phyloP scores from a whole-genome alignment of 495 filamentous ascomycete genomes.

The Rusavskia elegans region DNA sequence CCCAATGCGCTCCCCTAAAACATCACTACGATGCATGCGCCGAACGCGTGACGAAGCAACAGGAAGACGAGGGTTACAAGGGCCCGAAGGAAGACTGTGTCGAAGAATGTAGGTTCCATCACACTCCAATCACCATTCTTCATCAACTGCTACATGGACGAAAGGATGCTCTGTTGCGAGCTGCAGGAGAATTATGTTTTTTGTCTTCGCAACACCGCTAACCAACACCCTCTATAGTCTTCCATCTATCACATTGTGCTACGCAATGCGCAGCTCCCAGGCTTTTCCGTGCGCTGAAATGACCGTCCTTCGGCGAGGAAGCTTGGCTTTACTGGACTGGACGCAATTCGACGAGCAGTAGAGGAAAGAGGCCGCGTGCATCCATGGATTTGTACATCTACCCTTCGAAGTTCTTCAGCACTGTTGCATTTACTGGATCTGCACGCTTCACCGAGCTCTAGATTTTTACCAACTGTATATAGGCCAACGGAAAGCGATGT shows the following conservation, averaged over 20 bases:
- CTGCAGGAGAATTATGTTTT: constrained; percentile 5
- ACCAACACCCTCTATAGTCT: constrained; percentile 45
- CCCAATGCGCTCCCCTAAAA: constrained; percentile 72
- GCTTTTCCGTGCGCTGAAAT: constrained; percentile 83
- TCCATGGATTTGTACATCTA: no score
- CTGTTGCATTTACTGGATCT: no score
- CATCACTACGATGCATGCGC: constrained; percentile 97
- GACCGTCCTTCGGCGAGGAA: constrained; percentile 19
- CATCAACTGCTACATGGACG: background rate
- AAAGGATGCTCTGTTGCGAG: background rate
- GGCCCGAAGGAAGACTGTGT: constrained; percentile 81
- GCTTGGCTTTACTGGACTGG: no score
- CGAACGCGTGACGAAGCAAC: constrained; percentile 70
- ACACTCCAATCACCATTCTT: background rate
- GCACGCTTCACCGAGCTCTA: no score
- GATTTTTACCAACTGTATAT: no score
- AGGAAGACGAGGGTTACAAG: constrained; percentile 46
- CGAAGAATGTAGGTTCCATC: constrained; percentile 77
- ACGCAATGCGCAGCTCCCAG: constrained; percentile 84
- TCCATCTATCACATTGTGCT: constrained; percentile 93
- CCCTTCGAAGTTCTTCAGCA: no score
- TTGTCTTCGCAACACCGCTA: background rate
- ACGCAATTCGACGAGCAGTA: background rate
- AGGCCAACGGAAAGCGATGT: no score
- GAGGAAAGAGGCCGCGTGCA: background rate